Base-by-base conservation (phyloP, 2,329 filamentous ascomycete genomes). In the Claviceps digitariae region DNA sequence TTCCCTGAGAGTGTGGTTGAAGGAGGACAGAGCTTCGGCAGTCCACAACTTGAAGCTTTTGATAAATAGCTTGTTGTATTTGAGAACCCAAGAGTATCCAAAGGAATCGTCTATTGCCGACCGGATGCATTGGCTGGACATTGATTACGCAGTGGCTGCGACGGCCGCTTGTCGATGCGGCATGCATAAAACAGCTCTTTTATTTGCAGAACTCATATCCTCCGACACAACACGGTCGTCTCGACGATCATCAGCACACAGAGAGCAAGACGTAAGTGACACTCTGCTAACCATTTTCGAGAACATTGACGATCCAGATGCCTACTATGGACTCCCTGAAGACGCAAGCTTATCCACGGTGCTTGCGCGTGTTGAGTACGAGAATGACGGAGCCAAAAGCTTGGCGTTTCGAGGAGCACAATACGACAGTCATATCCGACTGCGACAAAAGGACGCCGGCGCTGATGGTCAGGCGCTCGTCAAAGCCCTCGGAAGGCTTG, bases 251-350 rank as follows among this genome's bases (percentile, higher is more conserved):
- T 89, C 84, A 2, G 69, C 73, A 2, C 63, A 74, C 48, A 74
- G 72, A 58, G 70, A 77, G 58, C 64, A 73, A 48, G 71, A 82
- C 27, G 78, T 87, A 7, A 76, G 79, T 3, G 81, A 87, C 31
- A 74, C 94, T 1, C 73, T 97, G 13, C 75, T 95, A 46, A 74
- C 79, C 1, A 90, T 98, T 2, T 98, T 93, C 65, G 86, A 88
- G 63, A 91, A 88, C 56, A 86, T 98, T 48, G 90, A 96, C 63
- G 94, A 99, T 62, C 91, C 90, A 1, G 93, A 99, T 66, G 85
- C 90, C 0, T 98, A 95, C 66, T 98, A 98, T 64, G 94, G 93
- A 4, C 77, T 96, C 8, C 81, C 87, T 44, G 86, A 94, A 66
- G 80, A 81, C 43, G 79, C 89, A 7, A 90, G 83, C 54, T 70